Conservation (phyloP, 179 eudicot genomes). For the Beta corolliflora region DNA sequence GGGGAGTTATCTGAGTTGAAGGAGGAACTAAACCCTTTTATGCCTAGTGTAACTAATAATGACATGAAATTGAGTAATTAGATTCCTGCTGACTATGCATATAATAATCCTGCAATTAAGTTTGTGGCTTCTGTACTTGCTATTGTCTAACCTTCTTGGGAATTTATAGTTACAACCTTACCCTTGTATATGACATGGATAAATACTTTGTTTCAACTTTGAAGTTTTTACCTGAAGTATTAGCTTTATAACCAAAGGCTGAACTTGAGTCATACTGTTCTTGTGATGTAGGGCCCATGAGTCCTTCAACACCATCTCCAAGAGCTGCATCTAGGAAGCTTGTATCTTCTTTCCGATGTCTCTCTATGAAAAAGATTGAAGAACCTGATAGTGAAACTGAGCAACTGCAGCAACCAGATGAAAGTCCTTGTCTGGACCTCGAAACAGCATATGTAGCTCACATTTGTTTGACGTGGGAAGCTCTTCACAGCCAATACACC, state of each 20-base stretch:
- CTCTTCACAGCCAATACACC: constrained; percentile 86
- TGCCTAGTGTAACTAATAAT: neutral
- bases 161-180: neutral
- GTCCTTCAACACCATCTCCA: constrained; percentile 68
- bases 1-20: too few species aligned
- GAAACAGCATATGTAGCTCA: constrained; percentile 92
- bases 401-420: constrained; percentile 65
- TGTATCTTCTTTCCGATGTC: constrained; percentile 74
- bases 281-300: constrained; percentile 49
- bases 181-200: too few species aligned
- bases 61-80: neutral
- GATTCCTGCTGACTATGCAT: neutral
- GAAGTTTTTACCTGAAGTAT: neutral
- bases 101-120: neutral
- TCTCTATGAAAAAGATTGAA: constrained; percentile 71
- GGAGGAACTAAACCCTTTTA: neutral
- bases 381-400: constrained; percentile 70
- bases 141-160: neutral
- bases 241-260: neutral
- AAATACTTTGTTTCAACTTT: too few species aligned
- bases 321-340: constrained; percentile 78
- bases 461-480: constrained; percentile 94
- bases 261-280: neutral
- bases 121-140: neutral
- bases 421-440: constrained; percentile 63